A percentile compares a stretch with the other conserved stretches of the same genome.
Evolutionary conservation across 2,329 filamentous ascomycete species (phyloP).

Genomic region (Malbranchea zuffiana): DNA sequence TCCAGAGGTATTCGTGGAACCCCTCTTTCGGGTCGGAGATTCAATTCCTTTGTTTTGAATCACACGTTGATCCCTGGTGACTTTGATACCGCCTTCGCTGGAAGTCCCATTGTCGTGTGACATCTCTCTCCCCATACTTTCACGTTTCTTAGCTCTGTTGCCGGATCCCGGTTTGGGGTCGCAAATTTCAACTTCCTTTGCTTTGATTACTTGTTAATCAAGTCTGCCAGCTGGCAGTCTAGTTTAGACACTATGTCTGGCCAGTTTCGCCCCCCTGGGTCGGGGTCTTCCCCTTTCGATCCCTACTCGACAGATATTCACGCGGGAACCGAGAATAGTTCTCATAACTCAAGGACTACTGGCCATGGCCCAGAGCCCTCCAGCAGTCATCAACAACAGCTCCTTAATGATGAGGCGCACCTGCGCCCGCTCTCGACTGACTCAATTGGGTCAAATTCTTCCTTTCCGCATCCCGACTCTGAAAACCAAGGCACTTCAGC

Average conservation of each 20-base stretch:
- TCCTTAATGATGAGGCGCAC: not conserved
- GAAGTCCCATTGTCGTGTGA: no score
- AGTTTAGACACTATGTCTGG: not conserved
- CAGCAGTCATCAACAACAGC: not conserved
- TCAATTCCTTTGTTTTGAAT: no score
- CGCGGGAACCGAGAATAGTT: slow-evolving; percentile 4
- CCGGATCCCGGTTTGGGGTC: not conserved
- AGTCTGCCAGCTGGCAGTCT: no score
- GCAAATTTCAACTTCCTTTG: slow-evolving; percentile 1
- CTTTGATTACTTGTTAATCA: slow-evolving; percentile 1
- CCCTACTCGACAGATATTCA: slow-evolving; percentile 13
- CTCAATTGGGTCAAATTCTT: slow-evolving; percentile 3
- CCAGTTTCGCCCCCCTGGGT: slow-evolving; percentile 8
- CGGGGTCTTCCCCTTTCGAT: slow-evolving; percentile 16
- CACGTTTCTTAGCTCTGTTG: not conserved
- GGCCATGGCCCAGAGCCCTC: slow-evolving; percentile 1
- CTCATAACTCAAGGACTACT: slow-evolving; percentile 4
- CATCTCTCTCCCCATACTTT: no score
- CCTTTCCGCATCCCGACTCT: not conserved
- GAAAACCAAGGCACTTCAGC: slow-evolving; percentile 2
- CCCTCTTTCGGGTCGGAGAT: no score
- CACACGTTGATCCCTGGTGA: no score
- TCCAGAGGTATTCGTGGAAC: no score
- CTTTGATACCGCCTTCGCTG: no score
- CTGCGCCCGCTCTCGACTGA: not conserved